Evolutionary conservation across 352 stramenopile species (phyloP).

Genomic region (Phytopythium aichiense): DNA sequence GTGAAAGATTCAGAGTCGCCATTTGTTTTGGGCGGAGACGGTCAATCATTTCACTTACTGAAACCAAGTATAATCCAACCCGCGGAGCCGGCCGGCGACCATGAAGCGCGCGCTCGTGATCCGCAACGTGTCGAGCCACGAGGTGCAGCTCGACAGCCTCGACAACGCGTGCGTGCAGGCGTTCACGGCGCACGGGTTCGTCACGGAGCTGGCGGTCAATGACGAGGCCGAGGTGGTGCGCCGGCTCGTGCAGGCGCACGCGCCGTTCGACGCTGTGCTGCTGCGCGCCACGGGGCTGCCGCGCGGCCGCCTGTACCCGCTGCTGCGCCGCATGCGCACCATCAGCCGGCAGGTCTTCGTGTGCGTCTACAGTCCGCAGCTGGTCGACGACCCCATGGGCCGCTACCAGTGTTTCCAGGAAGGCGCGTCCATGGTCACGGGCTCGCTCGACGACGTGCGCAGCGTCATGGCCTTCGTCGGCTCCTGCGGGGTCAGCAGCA

Average conservation of each 20-base stretch:
- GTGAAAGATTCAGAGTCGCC: neutral
- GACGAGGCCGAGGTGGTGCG: slow-evolving; percentile 49
- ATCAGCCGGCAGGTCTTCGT: slow-evolving; percentile 83
- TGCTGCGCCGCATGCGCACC: slow-evolving; percentile 60
- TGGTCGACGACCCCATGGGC: slow-evolving; percentile 61
- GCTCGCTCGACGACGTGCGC: slow-evolving; percentile 56
- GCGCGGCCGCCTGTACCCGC: slow-evolving; percentile 36
- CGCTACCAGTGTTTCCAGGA: slow-evolving; percentile 78
- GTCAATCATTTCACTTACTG: neutral
- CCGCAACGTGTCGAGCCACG: slow-evolving; percentile 65
- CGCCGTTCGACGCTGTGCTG: slow-evolving; percentile 64
- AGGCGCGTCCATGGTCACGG: slow-evolving; percentile 80
- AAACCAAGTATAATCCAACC: neutral
- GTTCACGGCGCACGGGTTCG: slow-evolving; percentile 61
- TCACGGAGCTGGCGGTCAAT: slow-evolving; percentile 67
- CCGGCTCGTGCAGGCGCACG: slow-evolving; percentile 53
- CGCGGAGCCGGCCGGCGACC: neutral
- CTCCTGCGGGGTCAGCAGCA: slow-evolving; percentile 20
- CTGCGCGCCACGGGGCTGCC: slow-evolving; percentile 60
- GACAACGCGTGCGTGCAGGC: slow-evolving; percentile 75
- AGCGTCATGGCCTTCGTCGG: slow-evolving; percentile 66
- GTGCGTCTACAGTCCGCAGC: slow-evolving; percentile 78
- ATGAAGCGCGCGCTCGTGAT: slow-evolving; percentile 84
- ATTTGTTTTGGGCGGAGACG: neutral
- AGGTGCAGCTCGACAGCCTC: slow-evolving; percentile 67